Evolutionary conservation across 164 flowering plant genomes (phyloP), one percentile per base, ranked within the genome.

Genomic region (Nelumbo lutea): DNA sequence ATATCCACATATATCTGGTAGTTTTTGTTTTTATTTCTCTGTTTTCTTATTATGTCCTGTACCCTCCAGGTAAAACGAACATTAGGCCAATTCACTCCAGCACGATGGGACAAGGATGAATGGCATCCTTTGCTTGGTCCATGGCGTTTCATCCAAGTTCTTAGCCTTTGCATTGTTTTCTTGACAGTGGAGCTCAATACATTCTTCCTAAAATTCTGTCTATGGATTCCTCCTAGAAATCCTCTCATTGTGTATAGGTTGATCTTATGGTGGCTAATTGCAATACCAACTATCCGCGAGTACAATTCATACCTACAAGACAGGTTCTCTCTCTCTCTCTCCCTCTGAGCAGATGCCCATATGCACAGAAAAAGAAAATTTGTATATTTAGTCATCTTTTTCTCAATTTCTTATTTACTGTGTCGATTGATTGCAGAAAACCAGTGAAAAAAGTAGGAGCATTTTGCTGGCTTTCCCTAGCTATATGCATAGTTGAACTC

Each of bases 51-150:
- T 27, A 41, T 51, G 3, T 56, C 5, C 46, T 5, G 3, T 40
- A n/a, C 1, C 62, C 59, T 41, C 56, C 74, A 94, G 99, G 97
- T 96, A 10, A 91, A 87, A 79, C 81, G 99, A 52, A 93, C 98
- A 15, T 73, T 96, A 44, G 96, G 93, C 9, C 99, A 96, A 74
- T 96, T 96, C 71, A 96, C 99, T 38, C 99, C 99, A 50, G 99
- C 98, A 62, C 89, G 84, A 8, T 96, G 99, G 99, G 99, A 96
- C 81, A 96, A 93, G 80, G 99, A 96, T 80, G 98, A 96, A 79
- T 93, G 99, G 99, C 96, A 87, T 66, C 99, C 99, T 64, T 73
- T 96, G 53, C 96, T 87, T 64, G 99, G 91, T 63, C 99, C 99
- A 50, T 90, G 94, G 90, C 90, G 99, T 58, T 96, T 96, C 75